Evolutionary conservation across 768 basidiomycete species (phyloP).

Genomic region (Tephrocybe sp.): DNA sequence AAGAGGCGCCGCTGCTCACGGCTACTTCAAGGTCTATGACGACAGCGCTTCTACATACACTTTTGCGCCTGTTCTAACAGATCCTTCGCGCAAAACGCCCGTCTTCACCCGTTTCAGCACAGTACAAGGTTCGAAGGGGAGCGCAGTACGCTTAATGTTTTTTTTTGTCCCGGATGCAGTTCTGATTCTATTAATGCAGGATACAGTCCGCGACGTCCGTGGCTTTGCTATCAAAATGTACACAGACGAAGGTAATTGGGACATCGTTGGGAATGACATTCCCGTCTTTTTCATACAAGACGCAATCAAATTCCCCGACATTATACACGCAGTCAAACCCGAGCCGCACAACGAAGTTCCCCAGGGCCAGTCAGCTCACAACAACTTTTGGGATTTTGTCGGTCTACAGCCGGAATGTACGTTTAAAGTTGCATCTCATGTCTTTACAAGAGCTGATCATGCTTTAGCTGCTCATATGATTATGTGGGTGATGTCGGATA

Average conservation of each 20-base stretch:
- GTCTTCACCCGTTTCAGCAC: slow-evolving; percentile 86
- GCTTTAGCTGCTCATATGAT: slow-evolving; percentile 64
- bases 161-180: background rate
- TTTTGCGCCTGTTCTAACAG: slow-evolving; percentile 68
- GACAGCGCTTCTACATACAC: slow-evolving; percentile 71
- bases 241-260: slow-evolving; percentile 55
- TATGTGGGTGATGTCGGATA: slow-evolving; percentile 86
- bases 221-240: slow-evolving; percentile 73
- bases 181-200: slow-evolving; percentile 30
- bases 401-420: slow-evolving; percentile 66
- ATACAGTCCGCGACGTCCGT: slow-evolving; percentile 81
- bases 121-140: slow-evolving; percentile 80
- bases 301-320: slow-evolving; percentile 82
- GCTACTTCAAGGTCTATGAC: slow-evolving; percentile 76
- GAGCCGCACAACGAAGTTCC: slow-evolving; percentile 85
- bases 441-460: background rate
- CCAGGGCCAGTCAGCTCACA: slow-evolving; percentile 68
- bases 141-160: slow-evolving; percentile 53
- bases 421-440: slow-evolving; percentile 10
- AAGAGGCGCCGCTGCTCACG: slow-evolving; percentile 78
- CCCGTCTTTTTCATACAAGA: slow-evolving; percentile 85
- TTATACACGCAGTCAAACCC: slow-evolving; percentile 84
- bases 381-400: slow-evolving; percentile 89
- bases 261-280: slow-evolving; percentile 82
- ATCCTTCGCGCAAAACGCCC: slow-evolving; percentile 70